Evolutionary conservation across 2,329 filamentous ascomycete species (phyloP).

Genomic region (Penicillium sp.): DNA sequence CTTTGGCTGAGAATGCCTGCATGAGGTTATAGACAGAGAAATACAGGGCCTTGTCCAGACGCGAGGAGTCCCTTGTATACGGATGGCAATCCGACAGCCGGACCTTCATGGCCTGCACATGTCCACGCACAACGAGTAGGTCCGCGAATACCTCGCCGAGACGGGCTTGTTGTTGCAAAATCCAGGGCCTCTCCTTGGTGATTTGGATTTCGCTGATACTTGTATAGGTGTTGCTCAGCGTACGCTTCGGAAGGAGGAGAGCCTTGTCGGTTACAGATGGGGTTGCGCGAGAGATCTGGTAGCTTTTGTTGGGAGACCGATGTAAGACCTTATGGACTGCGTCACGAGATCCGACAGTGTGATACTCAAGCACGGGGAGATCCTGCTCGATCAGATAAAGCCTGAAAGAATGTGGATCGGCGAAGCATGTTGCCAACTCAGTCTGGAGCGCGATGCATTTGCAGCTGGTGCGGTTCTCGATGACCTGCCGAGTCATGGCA

Average conservation of each 20-base stretch:
- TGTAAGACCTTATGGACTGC: conserved; percentile 55
- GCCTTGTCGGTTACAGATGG: conserved; percentile 51
- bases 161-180: conserved; percentile 66
- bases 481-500: conserved; percentile 58
- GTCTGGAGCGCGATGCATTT: conserved; percentile 62
- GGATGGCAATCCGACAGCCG: conserved; percentile 61
- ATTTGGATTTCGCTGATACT: conserved; percentile 56
- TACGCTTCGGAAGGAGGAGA: conserved; percentile 56
- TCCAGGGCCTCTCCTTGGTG: conserved; percentile 55
- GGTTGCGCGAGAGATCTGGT: conserved; percentile 57
- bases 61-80: conserved; percentile 63
- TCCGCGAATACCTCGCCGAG: conserved; percentile 69
- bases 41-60: conserved; percentile 52
- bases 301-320: conserved; percentile 46
- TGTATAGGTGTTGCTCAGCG: conserved; percentile 51
- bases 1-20: conserved; percentile 51
- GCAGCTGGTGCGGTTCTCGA: conserved; percentile 58
- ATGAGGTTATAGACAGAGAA: conserved; percentile 64
- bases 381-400: conserved; percentile 53
- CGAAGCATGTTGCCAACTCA: conserved; percentile 54
- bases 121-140: conserved; percentile 61
- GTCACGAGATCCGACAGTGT: conserved; percentile 52
- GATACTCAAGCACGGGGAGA: conserved; percentile 53
- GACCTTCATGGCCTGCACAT: conserved; percentile 63
- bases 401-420: conserved; percentile 65